These are phyloP conservation scores for Camelina hispida DNA, from an alignment of 345 rosid genomes.

Conservation along the genomic window DNA sequence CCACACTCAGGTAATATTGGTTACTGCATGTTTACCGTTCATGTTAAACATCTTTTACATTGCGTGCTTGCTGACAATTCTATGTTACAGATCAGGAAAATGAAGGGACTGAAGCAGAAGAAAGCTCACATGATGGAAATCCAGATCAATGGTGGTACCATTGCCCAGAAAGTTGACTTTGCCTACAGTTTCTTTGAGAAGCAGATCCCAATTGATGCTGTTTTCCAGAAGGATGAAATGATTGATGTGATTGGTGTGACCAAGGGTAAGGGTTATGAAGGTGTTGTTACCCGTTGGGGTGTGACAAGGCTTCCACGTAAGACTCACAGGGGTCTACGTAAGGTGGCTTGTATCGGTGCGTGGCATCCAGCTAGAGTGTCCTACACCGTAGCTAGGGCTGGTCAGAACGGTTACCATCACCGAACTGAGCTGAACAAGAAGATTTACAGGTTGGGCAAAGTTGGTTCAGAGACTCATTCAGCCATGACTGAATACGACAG, in stretches of 20 bases:
- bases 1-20: constrained; percentile 67
- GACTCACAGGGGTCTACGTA: constrained; percentile 88
- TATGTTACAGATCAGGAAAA: constrained; percentile 66
- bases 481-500: constrained; percentile 82
- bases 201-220: constrained; percentile 73
- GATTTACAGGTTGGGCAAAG: constrained; percentile 76
- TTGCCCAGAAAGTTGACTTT: constrained; percentile 79
- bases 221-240: constrained; percentile 90
- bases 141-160: constrained; percentile 80
- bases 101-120: constrained; percentile 91
- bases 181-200: constrained; percentile 86
- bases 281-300: constrained; percentile 95
- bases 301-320: constrained; percentile 89
- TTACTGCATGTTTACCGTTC: not conserved
- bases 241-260: constrained; percentile 85
- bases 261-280: constrained; percentile 88
- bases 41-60: not conserved
- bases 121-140: constrained; percentile 89
- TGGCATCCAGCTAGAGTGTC: constrained; percentile 98
- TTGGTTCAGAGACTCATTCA: constrained; percentile 67
- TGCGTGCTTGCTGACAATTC: not conserved
- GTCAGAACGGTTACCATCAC: constrained; percentile 91
- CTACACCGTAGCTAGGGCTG: constrained; percentile 90
- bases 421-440: constrained; percentile 91
- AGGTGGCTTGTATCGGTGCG: constrained; percentile 94